Evolutionary conservation across 2,329 filamentous ascomycete genomes (phyloP).

Genomic region (Dactylellina cionopaga): DNA sequence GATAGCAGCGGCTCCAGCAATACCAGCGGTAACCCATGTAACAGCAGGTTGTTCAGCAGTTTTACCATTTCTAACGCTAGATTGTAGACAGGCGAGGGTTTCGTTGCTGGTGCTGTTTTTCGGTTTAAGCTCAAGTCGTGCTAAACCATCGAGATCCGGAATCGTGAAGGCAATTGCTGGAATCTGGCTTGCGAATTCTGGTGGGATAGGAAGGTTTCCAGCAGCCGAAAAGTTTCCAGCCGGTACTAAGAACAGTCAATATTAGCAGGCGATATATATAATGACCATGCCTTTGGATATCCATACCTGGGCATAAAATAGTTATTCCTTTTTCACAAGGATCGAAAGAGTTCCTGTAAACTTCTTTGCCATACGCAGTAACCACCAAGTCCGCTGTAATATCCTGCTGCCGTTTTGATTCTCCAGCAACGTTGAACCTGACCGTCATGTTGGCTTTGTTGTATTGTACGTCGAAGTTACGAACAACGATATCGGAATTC

Average conservation of each 20-base stretch:
- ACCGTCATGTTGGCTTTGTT: conserved; percentile 78
- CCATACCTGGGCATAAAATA: conserved; percentile 81
- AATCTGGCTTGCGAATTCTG: conserved; percentile 76
- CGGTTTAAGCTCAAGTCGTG: conserved; percentile 77
- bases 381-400: conserved; percentile 80
- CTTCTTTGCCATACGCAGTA: conserved; percentile 81
- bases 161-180: conserved; percentile 89
- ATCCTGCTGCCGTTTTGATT: conserved; percentile 77
- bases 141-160: conserved; percentile 87
- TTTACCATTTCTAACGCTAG: conserved; percentile 86
- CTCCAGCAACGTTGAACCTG: conserved; percentile 82
- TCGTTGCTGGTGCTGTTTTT: conserved; percentile 61
- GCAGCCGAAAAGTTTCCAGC: conserved; percentile 76
- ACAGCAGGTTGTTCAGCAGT: conserved; percentile 78
- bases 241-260: conserved; percentile 68
- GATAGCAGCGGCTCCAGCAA: conserved; percentile 83
- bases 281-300: background rate
- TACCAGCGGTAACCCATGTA: conserved; percentile 81
- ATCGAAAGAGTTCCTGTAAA: conserved; percentile 83
- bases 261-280: conserved; percentile 38
- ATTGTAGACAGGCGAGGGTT: conserved; percentile 82
- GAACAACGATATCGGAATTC: conserved; percentile 72
- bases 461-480: conserved; percentile 80
- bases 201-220: conserved; percentile 77
- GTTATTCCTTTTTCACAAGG: conserved; percentile 77